Evolutionary conservation across 495 filamentous ascomycete genomes (phyloP), one percentile per base, ranked within the genome.

Genomic region (Bombardia bombarda): DNA sequence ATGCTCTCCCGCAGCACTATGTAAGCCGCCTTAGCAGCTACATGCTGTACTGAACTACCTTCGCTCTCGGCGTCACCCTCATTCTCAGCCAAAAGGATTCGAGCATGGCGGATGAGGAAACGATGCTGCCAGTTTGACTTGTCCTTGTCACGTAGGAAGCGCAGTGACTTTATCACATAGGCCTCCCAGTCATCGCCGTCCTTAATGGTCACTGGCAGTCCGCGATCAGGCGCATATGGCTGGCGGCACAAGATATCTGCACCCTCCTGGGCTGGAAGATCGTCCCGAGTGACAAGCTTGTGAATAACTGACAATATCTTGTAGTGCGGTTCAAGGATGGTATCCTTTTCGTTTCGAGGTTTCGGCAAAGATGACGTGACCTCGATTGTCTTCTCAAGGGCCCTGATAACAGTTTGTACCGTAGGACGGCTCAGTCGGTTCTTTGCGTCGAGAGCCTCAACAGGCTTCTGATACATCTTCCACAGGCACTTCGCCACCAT

Each of bases 91-190:
- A 84, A 94, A 20, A 90, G 67, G 37, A 95, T 77, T 51, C 80
- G 79, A 8, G 88, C 89, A 50, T 73, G 79, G 25, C 89, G 80
- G 36, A 78, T 76, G 48, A 85, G 83, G 69, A 99, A 87, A 2
- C 92, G 84, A 53, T 99, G 92, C 58, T 99, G 92, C 92, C 92
- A 99, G 53, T 94, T 88, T 3, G 84, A 81, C 64, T 95, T 95
- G 55, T 99, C 92, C 18, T 86, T 87, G 36, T 77, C 78, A 46
- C 86, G 83, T 40, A 97, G 74, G 38, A 77, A 75, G 40, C 78
- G 81, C 36, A 97, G 64, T 3, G 82, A 77, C 38, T 79, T 71
- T 8, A 92, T 72, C 19, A 90, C 74, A 50, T 86, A 93, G 9
- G 69, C 54, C 36, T 86, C 79, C 85, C 90, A 98, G 13, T 73